A percentile compares a stretch with the other conserved stretches of the same genome.
Evolutionary conservation across 2,329 filamentous ascomycete genomes (phyloP).

Genomic region (Emericellopsis atlantica): DNA sequence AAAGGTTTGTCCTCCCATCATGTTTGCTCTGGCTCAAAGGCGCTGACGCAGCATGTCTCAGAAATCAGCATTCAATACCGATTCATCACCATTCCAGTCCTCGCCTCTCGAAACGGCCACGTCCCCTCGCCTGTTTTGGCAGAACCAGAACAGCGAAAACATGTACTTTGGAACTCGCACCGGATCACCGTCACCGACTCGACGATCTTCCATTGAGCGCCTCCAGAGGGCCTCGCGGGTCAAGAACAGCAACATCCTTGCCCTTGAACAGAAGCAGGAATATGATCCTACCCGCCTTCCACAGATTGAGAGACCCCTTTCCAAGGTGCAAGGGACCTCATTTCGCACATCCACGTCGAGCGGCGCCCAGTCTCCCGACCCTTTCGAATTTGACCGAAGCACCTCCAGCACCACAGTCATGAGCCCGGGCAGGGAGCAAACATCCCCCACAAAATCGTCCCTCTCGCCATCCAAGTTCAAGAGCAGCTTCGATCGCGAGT

Average conservation of each 20-base stretch:
- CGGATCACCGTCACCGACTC: constrained; percentile 57
- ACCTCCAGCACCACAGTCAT: constrained; percentile 27
- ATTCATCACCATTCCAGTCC: constrained; percentile 75
- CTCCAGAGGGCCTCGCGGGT: constrained; percentile 90
- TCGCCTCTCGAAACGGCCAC: constrained; percentile 58
- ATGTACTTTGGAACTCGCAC: constrained; percentile 47
- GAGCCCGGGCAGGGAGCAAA: constrained; percentile 55
- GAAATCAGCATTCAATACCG: constrained; percentile 58
- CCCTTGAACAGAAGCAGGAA: constrained; percentile 80
- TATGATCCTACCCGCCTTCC: constrained; percentile 75
- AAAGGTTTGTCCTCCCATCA: constrained; percentile 16
- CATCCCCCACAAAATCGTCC: constrained; percentile 82
- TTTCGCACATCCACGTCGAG: constrained; percentile 46
- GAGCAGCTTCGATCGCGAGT: constrained; percentile 57
- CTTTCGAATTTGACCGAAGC: constrained; percentile 33
- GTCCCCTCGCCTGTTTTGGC: constrained; percentile 87
- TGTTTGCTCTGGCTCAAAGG: constrained; percentile 31
- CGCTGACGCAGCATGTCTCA: constrained; percentile 16
- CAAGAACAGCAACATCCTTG: constrained; percentile 96
- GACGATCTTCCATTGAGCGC: constrained; percentile 87
- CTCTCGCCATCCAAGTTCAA: constrained; percentile 58
- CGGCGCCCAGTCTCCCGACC: constrained; percentile 37
- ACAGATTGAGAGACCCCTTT: constrained; percentile 69
- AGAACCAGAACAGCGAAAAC: constrained; percentile 71
- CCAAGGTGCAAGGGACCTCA: constrained; percentile 62